Evolutionary conservation across 345 rosid species (phyloP), one percentile per base, ranked within the genome.

Genomic region (Euphorbia peplus): DNA sequence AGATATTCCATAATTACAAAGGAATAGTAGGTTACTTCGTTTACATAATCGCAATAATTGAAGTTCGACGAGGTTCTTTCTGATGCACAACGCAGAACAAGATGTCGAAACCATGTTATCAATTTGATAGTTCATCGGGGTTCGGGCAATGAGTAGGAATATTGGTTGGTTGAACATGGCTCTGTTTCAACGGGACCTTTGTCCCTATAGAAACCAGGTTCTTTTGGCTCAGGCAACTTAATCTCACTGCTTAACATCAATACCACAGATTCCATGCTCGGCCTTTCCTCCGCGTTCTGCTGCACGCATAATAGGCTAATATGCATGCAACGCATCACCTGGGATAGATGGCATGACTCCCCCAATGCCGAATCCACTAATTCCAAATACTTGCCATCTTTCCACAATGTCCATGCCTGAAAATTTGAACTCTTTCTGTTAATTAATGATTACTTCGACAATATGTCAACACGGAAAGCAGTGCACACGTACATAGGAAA

Each of bases 261-360:
- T 19, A 74, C 81, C 71, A 79, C 75, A 50, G 77, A 47, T 8
- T 79, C 73, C 85, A 77, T 72, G 66, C 58, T 63, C 66, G 80
- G 83, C 72, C 85, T 74, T 22, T 74, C 75, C 4, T 55, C 69
- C 12, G 81, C 75, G 50, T 62, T 54, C 15, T 79, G 77, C 67
- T 82, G 78, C 60, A 77, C 79, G 29, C 85, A 79, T 53, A 79
- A 68, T 8, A 82, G 44, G 50, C 78, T 73, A 4, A 74, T 70
- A 22, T 79, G 73, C 19, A 82, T 39, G 70, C 74, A 74, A 47
- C 60, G 53, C 32, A 7, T 28, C 9, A 63, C 46, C 51, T 63
- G 63, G 11, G 63, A 53, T 29, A 71, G 2, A 63, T 47, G 0
- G 55, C 28, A 71, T 12, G 63, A 54, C 8, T 63, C 63, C 1